Evolutionary conservation across 805 yeast genomes (phyloP), one percentile per base, ranked within the genome.

Genomic region (Dipodascopsis tothii): DNA sequence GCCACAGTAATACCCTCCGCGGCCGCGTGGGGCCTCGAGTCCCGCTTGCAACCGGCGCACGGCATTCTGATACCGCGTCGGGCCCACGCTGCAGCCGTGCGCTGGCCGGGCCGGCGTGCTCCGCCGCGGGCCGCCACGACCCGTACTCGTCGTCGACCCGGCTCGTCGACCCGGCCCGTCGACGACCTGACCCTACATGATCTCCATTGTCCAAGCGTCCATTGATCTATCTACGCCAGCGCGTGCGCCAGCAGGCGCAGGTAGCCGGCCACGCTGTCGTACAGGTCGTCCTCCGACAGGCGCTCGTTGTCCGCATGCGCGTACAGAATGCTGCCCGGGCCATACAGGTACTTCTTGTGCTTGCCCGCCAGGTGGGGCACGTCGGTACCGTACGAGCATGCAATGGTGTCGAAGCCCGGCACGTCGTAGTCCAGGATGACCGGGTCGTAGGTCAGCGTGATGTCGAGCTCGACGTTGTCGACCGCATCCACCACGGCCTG

Each of bases 351-450:
- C 53, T 75, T 65, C 44, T 64, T 67, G 50, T 65, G 67, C 33
- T 53, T 41, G 7, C 62, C 64, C 17, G 53, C 40, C 36, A 75
- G 50, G 41, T 70, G 65, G 11, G 79, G 78, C 39, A 75, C 65
- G 53, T 75, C 80, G 1, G 81, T 76, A 20, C 70, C 68, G 54
- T 74, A 76, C 1, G 78, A 73, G 48, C 72, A 60, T 4, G 71
- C 63, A 17, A 68, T 62, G 14, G 67, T 62, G 3, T 79, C 82
- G 52, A 80, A 81, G 0, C 84, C 85, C n/a, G 78, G 76, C 4
- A 80, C 78, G 5, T 78, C 67, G 58, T 68, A 71, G 56, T 80
- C 81, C 51, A 76, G 66, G 3, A 81, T 78, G 20, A 61, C 70
- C 9, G 60, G 56, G 1, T 44, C 43, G 39, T 51, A 58, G 18